Base-by-base conservation (phyloP, 495 filamentous ascomycete genomes). In the Penicillium simplicissimum region DNA sequence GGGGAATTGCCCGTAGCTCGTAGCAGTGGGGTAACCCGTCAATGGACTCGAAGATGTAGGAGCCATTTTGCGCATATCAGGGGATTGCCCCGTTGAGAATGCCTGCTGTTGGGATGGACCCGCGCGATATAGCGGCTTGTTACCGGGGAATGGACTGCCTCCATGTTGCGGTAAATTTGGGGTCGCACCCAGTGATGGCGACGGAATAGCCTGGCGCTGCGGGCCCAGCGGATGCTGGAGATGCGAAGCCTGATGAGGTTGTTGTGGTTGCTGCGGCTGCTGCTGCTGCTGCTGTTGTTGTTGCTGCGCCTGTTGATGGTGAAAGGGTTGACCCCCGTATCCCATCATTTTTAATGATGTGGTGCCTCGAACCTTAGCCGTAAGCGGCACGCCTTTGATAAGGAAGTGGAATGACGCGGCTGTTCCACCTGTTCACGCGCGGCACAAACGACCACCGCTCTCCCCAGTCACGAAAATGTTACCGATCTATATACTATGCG, bases 11-110 rank as follows among this genome's bases (percentile, higher is more conserved):
- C 65, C 63, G 49, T 70, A 76, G 52, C 69, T 71, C 19, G 63
- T 64, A 0, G 65, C 65, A n/a, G 75, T 57, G 23, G 75, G 66
- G 40, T 76, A 70, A 9, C 75, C 74, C 38, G 74, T 66, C 13
- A 76, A 55, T 11, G 76, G 69, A n/a, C 70, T 70, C 2, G 74
- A 70, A 0, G 72, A 66, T 4, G 71, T 66, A 23, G 74, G 71
- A 3, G 76, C 70, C 74, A 76, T 76, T 53, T 76, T 76, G 62
- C 74, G 74, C 55, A 74, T 53, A 62, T 76, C 75, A 9, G 76
- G 76, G 6, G 74, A 77, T 52, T 75, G 69, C 28, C 66, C 51
- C 1, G 71, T 47, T 7, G 67, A 51, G 28, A 74, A 67, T 23
- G 67, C 70, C 25, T 73, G 64, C 57, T 76, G 74, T 15, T 73